A percentile compares a stretch with the other conserved stretches of the same genome.
Conservation (phyloP, 768 basidiomycete genomes). For the Pisolithus tinctorius region DNA sequence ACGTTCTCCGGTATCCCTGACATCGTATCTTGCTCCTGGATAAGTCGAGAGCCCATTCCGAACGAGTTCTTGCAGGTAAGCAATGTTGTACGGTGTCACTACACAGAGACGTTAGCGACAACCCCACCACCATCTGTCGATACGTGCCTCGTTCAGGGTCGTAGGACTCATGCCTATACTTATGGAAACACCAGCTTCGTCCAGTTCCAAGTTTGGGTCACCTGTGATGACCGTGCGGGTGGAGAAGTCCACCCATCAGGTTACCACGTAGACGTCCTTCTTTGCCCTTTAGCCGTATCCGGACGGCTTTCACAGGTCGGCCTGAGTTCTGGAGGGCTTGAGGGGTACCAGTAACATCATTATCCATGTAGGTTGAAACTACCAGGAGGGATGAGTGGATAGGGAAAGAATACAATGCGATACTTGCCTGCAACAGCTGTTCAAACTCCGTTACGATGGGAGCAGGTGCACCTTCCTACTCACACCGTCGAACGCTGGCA, state of each 20-base stretch:
- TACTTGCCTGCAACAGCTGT: constrained; percentile 84
- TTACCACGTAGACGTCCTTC: constrained; percentile 97
- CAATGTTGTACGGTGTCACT: constrained; percentile 99
- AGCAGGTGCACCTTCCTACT: constrained; percentile 94
- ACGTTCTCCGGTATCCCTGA: constrained; percentile 94
- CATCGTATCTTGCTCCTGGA: constrained; percentile 94
- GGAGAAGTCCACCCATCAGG: constrained; percentile 99
- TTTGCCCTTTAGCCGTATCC: constrained; percentile 96
- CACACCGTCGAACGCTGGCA: constrained; percentile 83
- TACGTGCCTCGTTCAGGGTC: constrained; percentile 82
- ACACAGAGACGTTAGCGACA: constrained; percentile 6
- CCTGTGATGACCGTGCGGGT: constrained; percentile 99
- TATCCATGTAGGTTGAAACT: constrained; percentile 99
- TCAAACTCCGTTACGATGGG: constrained; percentile 95
- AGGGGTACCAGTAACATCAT: constrained; percentile 98
- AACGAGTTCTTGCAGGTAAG: constrained; percentile 89
- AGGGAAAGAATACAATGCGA: background rate
- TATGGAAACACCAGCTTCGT: constrained; percentile 93
- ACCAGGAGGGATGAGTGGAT: too few species aligned
- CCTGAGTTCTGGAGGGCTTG: too few species aligned
- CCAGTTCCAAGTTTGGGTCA: constrained; percentile 93
- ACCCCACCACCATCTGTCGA: background rate
- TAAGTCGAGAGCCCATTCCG: constrained; percentile 92
- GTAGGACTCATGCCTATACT: constrained; percentile 98
- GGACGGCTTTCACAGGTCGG: constrained; percentile 95